phyloP scores from a whole-genome alignment of 1,284 basidiomycete genomes.

The Ustilago lituana region DNA sequence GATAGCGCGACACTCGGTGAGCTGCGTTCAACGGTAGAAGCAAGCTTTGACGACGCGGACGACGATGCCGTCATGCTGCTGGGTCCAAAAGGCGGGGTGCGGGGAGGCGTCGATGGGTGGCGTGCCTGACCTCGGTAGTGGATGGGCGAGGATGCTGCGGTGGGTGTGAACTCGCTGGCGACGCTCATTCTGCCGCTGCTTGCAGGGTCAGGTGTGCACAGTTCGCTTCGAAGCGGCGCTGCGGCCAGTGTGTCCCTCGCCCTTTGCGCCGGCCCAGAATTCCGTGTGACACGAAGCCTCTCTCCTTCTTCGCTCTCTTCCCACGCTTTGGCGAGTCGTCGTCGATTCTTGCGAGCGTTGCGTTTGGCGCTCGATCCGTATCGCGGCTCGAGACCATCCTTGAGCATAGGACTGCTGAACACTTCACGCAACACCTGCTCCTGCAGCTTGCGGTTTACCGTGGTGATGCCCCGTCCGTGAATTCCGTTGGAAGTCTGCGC shows the following conservation, averaged over 20 bases:
- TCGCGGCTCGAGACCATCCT: constrained; percentile 40
- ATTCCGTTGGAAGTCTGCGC: constrained; percentile 39
- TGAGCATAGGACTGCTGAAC: constrained; percentile 57
- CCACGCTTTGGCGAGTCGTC: constrained; percentile 59
- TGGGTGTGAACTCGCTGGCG: constrained; percentile 36
- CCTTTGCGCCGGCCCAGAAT: constrained; percentile 17
- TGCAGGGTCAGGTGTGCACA: constrained; percentile 33
- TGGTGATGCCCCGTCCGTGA: constrained; percentile 61
- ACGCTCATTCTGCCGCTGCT: constrained; percentile 42
- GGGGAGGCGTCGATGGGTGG: constrained; percentile 42
- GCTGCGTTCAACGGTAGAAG: background rate
- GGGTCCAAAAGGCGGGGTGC: constrained; percentile 33
- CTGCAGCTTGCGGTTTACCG: constrained; percentile 64
- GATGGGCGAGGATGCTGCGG: constrained; percentile 31
- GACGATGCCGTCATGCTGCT: constrained; percentile 35
- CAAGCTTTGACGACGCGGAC: constrained; percentile 28
- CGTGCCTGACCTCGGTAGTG: constrained; percentile 35
- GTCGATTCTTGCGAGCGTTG: constrained; percentile 51
- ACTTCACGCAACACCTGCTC: constrained; percentile 66
- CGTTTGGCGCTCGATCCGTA: constrained; percentile 44
- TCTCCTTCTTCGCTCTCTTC: constrained; percentile 60
- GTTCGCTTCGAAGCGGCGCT: constrained; percentile 5
- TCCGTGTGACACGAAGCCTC: constrained; percentile 33
- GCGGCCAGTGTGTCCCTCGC: constrained; percentile 9
- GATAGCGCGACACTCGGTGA: constrained; percentile 21